Base-by-base conservation (phyloP, 2,329 filamentous ascomycete species). In the Talaromyces funiculosus region DNA sequence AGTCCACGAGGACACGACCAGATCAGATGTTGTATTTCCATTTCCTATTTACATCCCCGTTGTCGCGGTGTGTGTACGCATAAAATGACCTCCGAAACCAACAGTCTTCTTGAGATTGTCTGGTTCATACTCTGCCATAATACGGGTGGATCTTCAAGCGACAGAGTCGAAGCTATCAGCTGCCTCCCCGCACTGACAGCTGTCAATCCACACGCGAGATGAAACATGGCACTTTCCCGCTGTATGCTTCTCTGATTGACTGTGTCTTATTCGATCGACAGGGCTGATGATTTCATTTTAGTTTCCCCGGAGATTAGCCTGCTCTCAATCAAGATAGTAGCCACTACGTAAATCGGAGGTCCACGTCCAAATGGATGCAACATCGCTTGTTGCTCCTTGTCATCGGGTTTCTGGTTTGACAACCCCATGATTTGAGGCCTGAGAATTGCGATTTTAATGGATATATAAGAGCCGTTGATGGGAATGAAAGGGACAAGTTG, bases 21-120 rank as follows among this genome's bases (percentile, higher is more conserved):
- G 38, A 57, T 57, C 54, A 57, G 54, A 57, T 57, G 54, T 47
- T 33, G 22, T 20, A 33, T 33, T 45, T 14, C 16, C 20, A 7
- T 18, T 55, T 18, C 6, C 20, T 20, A 18, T 54, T 24, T 40
- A 20, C 33, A n/a, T n/a, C 37, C 53, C 24, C 37, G 24, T 31
- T 20, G 26, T 51, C 9, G 29, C n/a, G 22, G n/a, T 14, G 10
- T 26, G 29, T 33, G 10, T 33, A 20, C 20, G n/a, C 51, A 54
- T 35, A 14, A 54, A 20, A 38, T 54, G 35, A 12, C 38, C 4
- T 53, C 16, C 18, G 45, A 31, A 20, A 29, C 10, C 10, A 6
- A 22, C 20, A 22, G 18, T 3, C 1, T 7, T 31, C 35, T 12
- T 26, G 45, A 51, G 26, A 20, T 33, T 49, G 2, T 51, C 29